Base-by-base conservation (phyloP, 306 rosid species). In the Vigna reflexopilosa region DNA sequence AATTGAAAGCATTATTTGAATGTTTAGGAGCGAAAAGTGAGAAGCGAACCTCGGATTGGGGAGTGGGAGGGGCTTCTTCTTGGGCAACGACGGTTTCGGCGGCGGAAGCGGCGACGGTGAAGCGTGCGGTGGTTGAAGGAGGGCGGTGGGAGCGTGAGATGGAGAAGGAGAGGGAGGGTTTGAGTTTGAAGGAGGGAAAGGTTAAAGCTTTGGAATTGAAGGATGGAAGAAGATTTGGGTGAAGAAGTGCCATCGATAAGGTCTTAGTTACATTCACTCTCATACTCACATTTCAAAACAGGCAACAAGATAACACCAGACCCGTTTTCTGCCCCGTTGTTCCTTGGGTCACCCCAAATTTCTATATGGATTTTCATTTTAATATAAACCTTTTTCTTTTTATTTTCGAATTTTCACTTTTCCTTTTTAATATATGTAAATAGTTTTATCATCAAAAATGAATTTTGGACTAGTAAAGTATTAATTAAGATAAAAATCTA, bases 241-340 rank as follows among this genome's bases (percentile, higher is more conserved):
- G 91, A 64, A 88, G 15, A 65, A 40, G 32, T 38, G 83, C 87
- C 85, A 85, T 66, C 2, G 89, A 63, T 67, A 87, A 71, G 82
- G 80, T 84, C 57, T 77, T 56, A 69, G 66, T 55, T 26, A 58
- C 64, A 1, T 19, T 1, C 65, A 12, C 36, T 3, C 65, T 36
- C 40, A 5, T n/a, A 9, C 63, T 11, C 9, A 16, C 7, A 42
- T 42, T 42, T 5, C 36, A 57, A 11, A 15, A 6, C 19, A 30
- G 32, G 44, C 19, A 61, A 61, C 22, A 30, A 61, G 67, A 62
- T 64, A 55, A 55, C 32, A 24, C 40, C 14, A 6, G 8, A 62
- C 67, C 42, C 42, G 44, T 6, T 3, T 9, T 42, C 40, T 17
- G 67, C 7, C 7, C 14, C 40, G 15, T 40, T 61, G 7, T 62